These are phyloP conservation scores for Calocybe gambosa DNA, from an alignment of 1,284 basidiomycete genomes.

Conservation along the genomic window DNA sequence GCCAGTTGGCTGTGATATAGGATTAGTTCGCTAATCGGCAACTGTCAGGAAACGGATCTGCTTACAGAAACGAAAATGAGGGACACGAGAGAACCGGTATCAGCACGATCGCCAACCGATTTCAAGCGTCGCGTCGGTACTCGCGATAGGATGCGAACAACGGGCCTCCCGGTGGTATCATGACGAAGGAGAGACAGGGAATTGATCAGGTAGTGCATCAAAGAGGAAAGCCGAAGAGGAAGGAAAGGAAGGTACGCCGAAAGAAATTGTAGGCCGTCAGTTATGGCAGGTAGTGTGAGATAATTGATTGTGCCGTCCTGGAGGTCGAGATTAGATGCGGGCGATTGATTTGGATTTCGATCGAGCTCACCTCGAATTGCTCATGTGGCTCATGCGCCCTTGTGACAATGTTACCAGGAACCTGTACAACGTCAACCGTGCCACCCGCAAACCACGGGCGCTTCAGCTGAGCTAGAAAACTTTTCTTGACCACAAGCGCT, in stretches of 20 bases:
- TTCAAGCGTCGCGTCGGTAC: constrained; percentile 47
- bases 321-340: not conserved
- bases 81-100: constrained; percentile 60
- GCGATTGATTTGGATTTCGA: not conserved
- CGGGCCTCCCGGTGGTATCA: constrained; percentile 48
- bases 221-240: constrained; percentile 62
- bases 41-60: constrained; percentile 6
- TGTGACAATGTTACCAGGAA: constrained; percentile 64
- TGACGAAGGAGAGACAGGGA: constrained; percentile 53
- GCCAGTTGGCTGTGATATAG: constrained; percentile 44
- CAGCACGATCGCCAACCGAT: constrained; percentile 57
- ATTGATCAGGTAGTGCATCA: constrained; percentile 50
- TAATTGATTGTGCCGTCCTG: constrained; percentile 84
- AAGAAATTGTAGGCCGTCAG: constrained; percentile 67
- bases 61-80: constrained; percentile 60
- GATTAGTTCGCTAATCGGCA: constrained; percentile 6
- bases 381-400: constrained; percentile 55
- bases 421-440: constrained; percentile 75
- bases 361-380: constrained; percentile 60
- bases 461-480: constrained; percentile 51
- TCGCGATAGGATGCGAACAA: constrained; percentile 61
- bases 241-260: constrained; percentile 72
- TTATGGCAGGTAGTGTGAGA: constrained; percentile 65
- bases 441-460: constrained; percentile 84
- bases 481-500: constrained; percentile 68